Evolutionary conservation across 140 eudicot species (phyloP), one percentile per base, ranked within the genome.

Genomic region (Bidens hawaiensis): DNA sequence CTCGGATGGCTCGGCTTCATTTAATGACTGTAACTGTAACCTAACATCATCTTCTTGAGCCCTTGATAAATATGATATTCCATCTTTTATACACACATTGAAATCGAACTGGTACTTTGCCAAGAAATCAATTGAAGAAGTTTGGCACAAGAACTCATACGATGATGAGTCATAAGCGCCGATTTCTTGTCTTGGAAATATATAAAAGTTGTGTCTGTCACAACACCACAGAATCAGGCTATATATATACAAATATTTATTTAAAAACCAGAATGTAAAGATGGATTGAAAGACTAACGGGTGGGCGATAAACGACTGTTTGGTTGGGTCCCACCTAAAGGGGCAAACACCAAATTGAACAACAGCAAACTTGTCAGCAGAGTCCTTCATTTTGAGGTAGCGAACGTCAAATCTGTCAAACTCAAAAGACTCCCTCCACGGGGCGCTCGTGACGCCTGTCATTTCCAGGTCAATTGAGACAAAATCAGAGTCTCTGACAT

Each of bases 21-120:
- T 67, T 49, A 71, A 24, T 16, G 65, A 45, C 72, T 69, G 68
- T 69, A 91, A 68, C 60, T 69, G 73, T 25, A 67, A 69, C 61
- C 80, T 69, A 24, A 86, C 85, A 65, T 77, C 93, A 45, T 80
- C 95, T 72, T 91, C 96, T 79, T 71, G 99, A 64, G 81, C 78
- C 85, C 95, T 91, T 82, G 99, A 91, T 83, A 91, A 67, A 85
- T 91, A 91, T 82, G 99, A 91, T 79, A 91, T 70, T 64, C 99
- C 99, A 78, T 93, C 88, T 50, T 77, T 74, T 16, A 93, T 64
- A 64, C 96, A 93, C 64, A 68, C 3, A 49, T 93, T 93, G 77
- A 93, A 93, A 81, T 93, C 96, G 68, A 93, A 93, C 68, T 85
- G 95, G 75, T 85, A 81, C 74, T 73, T 81, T 2, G 99, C 93